Conservation (phyloP, 805 yeast species). For the Cyberlindnera veronae region DNA sequence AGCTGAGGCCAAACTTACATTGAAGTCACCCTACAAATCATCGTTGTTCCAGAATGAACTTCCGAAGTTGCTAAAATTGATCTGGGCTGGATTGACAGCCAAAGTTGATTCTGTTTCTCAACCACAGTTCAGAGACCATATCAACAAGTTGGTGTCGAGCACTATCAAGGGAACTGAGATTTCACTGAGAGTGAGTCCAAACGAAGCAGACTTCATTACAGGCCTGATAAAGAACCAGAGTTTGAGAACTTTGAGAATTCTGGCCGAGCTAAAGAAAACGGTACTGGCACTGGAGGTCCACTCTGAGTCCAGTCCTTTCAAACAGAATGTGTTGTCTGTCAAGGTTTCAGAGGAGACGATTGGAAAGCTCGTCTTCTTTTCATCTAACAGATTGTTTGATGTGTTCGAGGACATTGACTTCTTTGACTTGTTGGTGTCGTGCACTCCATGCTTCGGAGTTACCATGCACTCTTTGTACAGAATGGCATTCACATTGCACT, state of each 20-base stretch:
- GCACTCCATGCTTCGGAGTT: conserved; percentile 44
- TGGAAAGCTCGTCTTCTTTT: conserved; percentile 34
- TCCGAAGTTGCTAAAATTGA: conserved; percentile 8
- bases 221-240: conserved; percentile 61
- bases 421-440: conserved; percentile 49
- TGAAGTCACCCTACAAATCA: conserved; percentile 11
- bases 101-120: conserved; percentile 34
- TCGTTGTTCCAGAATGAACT: conserved; percentile 5
- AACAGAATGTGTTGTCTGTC: conserved; percentile 6
- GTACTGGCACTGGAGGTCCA: conserved; percentile 9
- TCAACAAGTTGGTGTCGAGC: conserved; percentile 40
- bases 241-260: conserved; percentile 53
- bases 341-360: conserved; percentile 23
- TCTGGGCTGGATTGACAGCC: conserved; percentile 7
- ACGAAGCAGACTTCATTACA: conserved; percentile 42
- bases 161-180: conserved; percentile 67
- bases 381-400: conserved; percentile 32
- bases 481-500: conserved; percentile 47
- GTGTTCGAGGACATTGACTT: conserved; percentile 44
- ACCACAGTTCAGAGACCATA: conserved; percentile 23
- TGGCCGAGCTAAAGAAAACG: conserved; percentile 34
- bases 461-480: conserved; percentile 46
- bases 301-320: conserved; percentile 1
- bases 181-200: conserved; percentile 47
- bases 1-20: background rate